Conservation (phyloP, 1,284 basidiomycete species). For the Ustilago xerochloae region DNA sequence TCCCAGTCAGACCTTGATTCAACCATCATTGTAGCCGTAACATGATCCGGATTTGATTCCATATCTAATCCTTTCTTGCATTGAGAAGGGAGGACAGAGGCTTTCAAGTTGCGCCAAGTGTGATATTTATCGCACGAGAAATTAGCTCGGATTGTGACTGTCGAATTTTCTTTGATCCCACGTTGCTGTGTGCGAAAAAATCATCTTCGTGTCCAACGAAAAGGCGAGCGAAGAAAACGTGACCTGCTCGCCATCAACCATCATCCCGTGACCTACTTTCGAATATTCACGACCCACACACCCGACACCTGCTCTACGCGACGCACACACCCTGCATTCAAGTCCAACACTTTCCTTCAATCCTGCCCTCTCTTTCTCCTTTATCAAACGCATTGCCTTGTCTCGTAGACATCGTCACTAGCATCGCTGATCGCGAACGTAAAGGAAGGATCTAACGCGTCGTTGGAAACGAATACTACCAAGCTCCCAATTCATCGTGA, state of each 20-base stretch:
- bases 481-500: not conserved
- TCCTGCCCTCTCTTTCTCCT: not conserved
- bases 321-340: constrained; percentile 28
- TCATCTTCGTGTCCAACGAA: too few species aligned
- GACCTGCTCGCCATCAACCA: constrained; percentile 48
- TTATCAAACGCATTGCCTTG: not conserved
- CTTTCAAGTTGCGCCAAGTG: not conserved
- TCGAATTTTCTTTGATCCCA: constrained; percentile 8
- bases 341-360: constrained; percentile 24
- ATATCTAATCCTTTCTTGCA: too few species aligned
- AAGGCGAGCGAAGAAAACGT: constrained; percentile 38
- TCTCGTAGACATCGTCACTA: not conserved
- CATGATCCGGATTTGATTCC: too few species aligned
- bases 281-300: constrained; percentile 19
- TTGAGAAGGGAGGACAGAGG: too few species aligned
- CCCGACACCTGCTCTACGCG: constrained; percentile 19
- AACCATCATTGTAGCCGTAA: too few species aligned
- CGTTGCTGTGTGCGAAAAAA: not conserved
- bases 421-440: too few species aligned
- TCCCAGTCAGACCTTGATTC: too few species aligned
- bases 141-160: not conserved
- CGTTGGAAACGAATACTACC: not conserved
- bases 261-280: constrained; percentile 48
- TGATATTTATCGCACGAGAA: not conserved
- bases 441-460: not conserved